Conservation (phyloP, 2,329 filamentous ascomycete genomes). For the Neonectria ditissima region DNA sequence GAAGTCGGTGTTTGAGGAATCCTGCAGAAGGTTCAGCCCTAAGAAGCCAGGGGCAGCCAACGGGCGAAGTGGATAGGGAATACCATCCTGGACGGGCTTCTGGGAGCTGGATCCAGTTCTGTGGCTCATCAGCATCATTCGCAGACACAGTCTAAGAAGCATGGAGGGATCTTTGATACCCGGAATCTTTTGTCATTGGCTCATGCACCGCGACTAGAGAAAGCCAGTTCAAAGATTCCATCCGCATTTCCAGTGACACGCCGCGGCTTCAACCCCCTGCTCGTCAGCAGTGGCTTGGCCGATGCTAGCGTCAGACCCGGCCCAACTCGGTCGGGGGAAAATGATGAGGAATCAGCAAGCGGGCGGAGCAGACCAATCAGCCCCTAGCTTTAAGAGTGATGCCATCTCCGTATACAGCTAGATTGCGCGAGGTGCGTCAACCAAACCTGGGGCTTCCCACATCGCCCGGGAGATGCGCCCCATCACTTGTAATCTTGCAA, state of each 20-base stretch:
- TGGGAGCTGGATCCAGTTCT: neutral
- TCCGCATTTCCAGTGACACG: neutral
- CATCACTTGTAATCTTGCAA: neutral
- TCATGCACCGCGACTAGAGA: neutral
- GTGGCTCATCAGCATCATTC: neutral
- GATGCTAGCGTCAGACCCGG: neutral
- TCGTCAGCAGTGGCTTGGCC: slow-evolving; percentile 1
- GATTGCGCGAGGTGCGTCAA: slow-evolving; percentile 10
- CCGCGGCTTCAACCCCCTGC: neutral
- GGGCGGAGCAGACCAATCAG: slow-evolving; percentile 1
- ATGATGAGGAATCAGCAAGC: slow-evolving; percentile 1
- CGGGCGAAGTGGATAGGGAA: neutral
- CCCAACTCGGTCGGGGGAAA: neutral
- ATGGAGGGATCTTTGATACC: neutral
- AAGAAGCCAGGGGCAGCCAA: neutral
- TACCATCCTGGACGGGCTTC: neutral
- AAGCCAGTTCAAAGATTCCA: neutral
- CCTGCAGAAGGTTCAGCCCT: neutral
- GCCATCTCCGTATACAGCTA: neutral
- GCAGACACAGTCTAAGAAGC: neutral
- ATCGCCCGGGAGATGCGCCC: neutral
- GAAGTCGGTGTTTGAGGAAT: neutral
- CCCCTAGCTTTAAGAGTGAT: neutral
- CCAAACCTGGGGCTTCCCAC: neutral
- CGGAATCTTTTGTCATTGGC: neutral